Evolutionary conservation across 2,329 filamentous ascomycete species (phyloP).

Genomic region (Thielaviopsis musarum): DNA sequence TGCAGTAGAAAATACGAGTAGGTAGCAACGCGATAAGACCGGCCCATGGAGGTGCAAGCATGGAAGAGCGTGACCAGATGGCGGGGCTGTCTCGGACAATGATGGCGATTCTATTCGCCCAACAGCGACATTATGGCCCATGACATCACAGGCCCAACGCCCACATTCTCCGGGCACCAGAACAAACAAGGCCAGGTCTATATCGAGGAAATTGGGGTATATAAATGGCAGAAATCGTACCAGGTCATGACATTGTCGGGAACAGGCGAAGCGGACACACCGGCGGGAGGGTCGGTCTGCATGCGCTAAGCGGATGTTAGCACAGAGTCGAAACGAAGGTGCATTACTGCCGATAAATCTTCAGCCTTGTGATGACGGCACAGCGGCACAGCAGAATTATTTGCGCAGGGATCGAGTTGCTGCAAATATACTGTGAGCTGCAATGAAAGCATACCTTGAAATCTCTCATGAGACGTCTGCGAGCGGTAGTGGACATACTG

Average conservation of each 20-base stretch:
- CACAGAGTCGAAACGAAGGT: neutral
- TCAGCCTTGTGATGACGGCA: too few relatives aligned
- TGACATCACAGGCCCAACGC: too few relatives aligned
- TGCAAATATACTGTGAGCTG: neutral
- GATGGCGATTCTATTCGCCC: too few relatives aligned
- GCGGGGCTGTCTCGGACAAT: too few relatives aligned
- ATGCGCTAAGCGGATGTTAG: conserved; percentile 52
- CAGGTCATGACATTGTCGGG: conserved; percentile 97
- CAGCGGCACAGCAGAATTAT: too few relatives aligned
- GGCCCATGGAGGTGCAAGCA: too few relatives aligned
- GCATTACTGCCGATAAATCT: too few relatives aligned
- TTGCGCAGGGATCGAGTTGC: neutral
- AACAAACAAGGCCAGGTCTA: neutral
- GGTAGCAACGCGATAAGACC: too few relatives aligned
- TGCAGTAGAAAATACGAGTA: too few relatives aligned
- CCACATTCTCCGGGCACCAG: too few relatives aligned
- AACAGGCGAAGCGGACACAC: conserved; percentile 88
- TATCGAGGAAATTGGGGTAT: neutral
- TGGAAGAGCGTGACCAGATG: too few relatives aligned
- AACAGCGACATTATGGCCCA: too few relatives aligned
- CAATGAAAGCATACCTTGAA: conserved; percentile 62
- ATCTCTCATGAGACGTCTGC: conserved; percentile 94
- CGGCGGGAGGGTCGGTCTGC: conserved; percentile 95
- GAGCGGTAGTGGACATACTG: conserved; percentile 70
- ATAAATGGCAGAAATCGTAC: conserved; percentile 30